A percentile compares a stretch with the other conserved stretches of the same genome.
phyloP scores from a whole-genome alignment of 2,329 filamentous ascomycete genomes.

The Pezicula rhizophila region DNA sequence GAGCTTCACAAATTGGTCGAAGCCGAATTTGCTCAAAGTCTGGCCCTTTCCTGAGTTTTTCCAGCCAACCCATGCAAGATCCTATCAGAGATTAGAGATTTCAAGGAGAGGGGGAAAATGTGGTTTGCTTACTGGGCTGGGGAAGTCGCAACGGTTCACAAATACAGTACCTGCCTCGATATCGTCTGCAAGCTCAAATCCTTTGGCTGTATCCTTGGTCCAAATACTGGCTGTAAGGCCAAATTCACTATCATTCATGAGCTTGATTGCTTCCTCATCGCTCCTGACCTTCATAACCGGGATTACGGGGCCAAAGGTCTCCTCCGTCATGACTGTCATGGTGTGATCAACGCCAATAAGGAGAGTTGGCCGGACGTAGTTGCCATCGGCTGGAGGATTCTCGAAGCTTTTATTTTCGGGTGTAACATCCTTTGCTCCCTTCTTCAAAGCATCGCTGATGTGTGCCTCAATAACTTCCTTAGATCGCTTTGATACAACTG shows the following conservation, averaged over 20 bases:
- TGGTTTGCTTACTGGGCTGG: conserved; percentile 65
- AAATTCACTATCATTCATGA: conserved; percentile 95
- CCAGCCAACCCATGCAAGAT: conserved; percentile 95
- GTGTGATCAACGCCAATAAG: conserved; percentile 72
- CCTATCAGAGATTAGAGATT: conserved; percentile 43
- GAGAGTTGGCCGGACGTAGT: conserved; percentile 83
- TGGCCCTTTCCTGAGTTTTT: conserved; percentile 93
- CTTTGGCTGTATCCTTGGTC: conserved; percentile 78
- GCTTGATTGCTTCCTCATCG: conserved; percentile 72
- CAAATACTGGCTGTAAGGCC: conserved; percentile 95
- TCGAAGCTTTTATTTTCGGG: conserved; percentile 75
- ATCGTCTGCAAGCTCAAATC: conserved; percentile 68
- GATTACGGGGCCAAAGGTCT: conserved; percentile 92
- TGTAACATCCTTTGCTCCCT: conserved; percentile 79
- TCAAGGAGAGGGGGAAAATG: conserved; percentile 5
- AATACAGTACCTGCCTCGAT: conserved; percentile 94
- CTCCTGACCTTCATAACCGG: conserved; percentile 79
- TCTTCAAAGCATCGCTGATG: conserved; percentile 73
- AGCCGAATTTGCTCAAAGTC: conserved; percentile 83
- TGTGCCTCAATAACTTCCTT: conserved; percentile 72
- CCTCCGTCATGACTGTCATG: conserved; percentile 87
- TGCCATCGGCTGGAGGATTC: conserved; percentile 68
- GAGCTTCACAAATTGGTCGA: conserved; percentile 91
- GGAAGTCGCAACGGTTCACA: conserved; percentile 90
- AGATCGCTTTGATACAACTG: conserved; percentile 77